A percentile compares a stretch with the other conserved stretches of the same genome.
Evolutionary conservation across 2,329 filamentous ascomycete species (phyloP).

Genomic region (Aspergillus neotritici): DNA sequence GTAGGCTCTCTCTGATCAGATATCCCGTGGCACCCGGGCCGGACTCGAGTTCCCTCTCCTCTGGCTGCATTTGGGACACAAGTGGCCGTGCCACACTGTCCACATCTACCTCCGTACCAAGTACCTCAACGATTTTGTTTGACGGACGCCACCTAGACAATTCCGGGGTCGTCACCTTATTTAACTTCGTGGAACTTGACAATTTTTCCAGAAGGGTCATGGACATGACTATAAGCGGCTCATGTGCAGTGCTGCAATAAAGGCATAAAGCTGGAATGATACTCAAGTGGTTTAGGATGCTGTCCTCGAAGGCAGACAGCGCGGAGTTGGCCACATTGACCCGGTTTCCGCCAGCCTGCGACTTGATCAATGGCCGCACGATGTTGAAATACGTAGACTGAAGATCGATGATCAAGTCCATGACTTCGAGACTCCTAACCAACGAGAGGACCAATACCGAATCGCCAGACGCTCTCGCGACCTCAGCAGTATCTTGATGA

Average conservation of each 20-base stretch:
- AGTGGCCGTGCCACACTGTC: constrained; percentile 73
- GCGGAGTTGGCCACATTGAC: constrained; percentile 65
- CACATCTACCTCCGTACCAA: constrained; percentile 74
- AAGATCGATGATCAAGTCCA: constrained; percentile 75
- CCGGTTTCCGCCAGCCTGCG: constrained; percentile 55
- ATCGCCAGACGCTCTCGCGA: constrained; percentile 66
- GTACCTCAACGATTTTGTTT: constrained; percentile 80
- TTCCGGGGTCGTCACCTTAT: constrained; percentile 61
- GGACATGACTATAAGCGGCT: constrained; percentile 72
- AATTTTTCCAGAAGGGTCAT: constrained; percentile 80
- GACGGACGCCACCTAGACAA: constrained; percentile 59
- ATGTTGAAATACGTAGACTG: constrained; percentile 90
- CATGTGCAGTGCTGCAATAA: constrained; percentile 79
- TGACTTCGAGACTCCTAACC: constrained; percentile 72
- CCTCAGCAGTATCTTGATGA: constrained; percentile 66
- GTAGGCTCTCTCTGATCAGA: constrained; percentile 72
- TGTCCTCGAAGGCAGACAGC: constrained; percentile 87
- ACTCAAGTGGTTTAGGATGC: constrained; percentile 71
- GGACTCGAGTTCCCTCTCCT: constrained; percentile 65
- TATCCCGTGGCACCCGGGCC: constrained; percentile 67
- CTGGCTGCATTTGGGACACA: constrained; percentile 59
- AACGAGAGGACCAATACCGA: constrained; percentile 78
- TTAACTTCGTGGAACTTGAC: constrained; percentile 74
- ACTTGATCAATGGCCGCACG: constrained; percentile 70
- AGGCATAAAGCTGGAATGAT: constrained; percentile 77